phyloP scores from a whole-genome alignment of 2,329 filamentous ascomycete genomes.

The Akanthomyces dipterigenus region DNA sequence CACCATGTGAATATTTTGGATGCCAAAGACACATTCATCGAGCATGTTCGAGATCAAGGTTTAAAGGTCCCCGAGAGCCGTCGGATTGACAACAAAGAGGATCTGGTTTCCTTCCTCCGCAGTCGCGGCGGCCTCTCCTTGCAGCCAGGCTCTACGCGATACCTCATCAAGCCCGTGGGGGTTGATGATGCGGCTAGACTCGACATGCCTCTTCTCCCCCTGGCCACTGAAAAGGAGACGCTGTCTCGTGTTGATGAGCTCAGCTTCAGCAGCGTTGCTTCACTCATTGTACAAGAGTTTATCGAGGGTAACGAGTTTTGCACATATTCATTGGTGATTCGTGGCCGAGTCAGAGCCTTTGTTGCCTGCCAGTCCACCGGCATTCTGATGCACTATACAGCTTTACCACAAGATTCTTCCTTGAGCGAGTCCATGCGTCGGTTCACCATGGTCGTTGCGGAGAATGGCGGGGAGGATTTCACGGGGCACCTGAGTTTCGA shows the following conservation, averaged over 20 bases:
- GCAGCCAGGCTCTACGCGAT: slow-evolving; percentile 32
- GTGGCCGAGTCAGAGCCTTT: slow-evolving; percentile 58
- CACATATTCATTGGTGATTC: slow-evolving; percentile 63
- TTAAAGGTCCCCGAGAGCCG: slow-evolving; percentile 48
- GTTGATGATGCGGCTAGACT: slow-evolving; percentile 53
- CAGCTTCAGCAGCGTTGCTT: slow-evolving; percentile 42
- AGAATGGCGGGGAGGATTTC: slow-evolving; percentile 39
- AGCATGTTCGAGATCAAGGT: slow-evolving; percentile 46
- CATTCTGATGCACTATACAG: slow-evolving; percentile 59
- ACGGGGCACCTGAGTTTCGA: slow-evolving; percentile 56
- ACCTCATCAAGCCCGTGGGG: slow-evolving; percentile 60
- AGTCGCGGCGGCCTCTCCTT: slow-evolving; percentile 17
- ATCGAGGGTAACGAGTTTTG: slow-evolving; percentile 58
- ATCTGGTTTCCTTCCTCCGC: slow-evolving; percentile 47
- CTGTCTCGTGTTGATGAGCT: slow-evolving; percentile 42
- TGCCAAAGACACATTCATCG: slow-evolving; percentile 59
- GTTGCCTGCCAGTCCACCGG: slow-evolving; percentile 58
- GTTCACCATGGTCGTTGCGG: slow-evolving; percentile 56
- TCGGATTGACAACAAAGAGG: slow-evolving; percentile 44
- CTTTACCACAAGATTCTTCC: slow-evolving; percentile 46
- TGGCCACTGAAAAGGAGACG: slow-evolving; percentile 45
- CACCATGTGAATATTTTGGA: slow-evolving; percentile 52
- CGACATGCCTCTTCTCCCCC: slow-evolving; percentile 60
- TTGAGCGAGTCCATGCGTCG: slow-evolving; percentile 54
- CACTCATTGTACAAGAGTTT: slow-evolving; percentile 59